Evolutionary conservation across 306 rosid species (phyloP).

Genomic region (Hylodesmum podocarpum): DNA sequence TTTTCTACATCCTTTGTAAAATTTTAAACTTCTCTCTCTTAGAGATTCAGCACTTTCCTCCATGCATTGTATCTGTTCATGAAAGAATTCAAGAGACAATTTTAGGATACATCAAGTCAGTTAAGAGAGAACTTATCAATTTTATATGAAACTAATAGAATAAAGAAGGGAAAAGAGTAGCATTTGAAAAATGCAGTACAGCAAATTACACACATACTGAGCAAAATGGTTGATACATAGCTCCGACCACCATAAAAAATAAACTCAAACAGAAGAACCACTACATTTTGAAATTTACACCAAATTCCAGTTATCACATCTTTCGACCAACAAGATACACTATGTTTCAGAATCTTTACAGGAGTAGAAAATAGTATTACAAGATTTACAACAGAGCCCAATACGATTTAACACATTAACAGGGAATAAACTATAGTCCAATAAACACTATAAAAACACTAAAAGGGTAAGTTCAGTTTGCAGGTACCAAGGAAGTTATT

Average conservation of each 20-base stretch:
- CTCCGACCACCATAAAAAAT: conserved; percentile 21
- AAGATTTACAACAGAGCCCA: background rate
- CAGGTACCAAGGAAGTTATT: background rate
- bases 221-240: background rate
- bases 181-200: conserved; percentile 3
- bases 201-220: background rate
- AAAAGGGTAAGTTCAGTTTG: background rate
- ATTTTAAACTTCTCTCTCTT: conserved; percentile 90
- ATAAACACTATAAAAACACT: background rate
- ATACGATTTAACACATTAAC: background rate
- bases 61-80: conserved; percentile 86
- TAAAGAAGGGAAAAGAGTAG: background rate
- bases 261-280: background rate
- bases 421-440: background rate
- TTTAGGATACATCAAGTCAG: conserved; percentile 18
- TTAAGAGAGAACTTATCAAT: conserved; percentile 24
- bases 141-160: background rate
- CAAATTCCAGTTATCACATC: background rate
- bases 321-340: conserved; percentile 2
- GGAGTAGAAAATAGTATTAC: background rate
- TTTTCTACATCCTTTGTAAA: conserved; percentile 97
- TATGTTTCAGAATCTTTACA: conserved; percentile 1
- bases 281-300: background rate
- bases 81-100: conserved; percentile 33
- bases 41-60: conserved; percentile 97